Conservation (phyloP, 169 alveolate genomes). For the Perkinsus olseni region DNA sequence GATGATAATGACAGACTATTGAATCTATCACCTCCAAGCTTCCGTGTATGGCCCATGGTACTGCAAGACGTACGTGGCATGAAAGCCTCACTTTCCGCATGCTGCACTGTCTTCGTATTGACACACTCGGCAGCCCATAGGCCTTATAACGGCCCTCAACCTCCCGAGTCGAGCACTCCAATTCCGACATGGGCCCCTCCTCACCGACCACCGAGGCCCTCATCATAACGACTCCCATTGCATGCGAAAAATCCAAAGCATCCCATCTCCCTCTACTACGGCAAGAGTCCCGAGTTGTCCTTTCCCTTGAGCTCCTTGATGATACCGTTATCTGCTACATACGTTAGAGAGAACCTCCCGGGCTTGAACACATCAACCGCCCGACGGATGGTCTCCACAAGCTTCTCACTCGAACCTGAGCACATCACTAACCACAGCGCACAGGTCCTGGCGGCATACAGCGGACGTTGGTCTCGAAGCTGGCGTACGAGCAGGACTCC, state of each 20-base stretch:
- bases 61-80: too few species aligned
- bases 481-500: not conserved
- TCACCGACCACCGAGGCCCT: too few species aligned
- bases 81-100: too few species aligned
- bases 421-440: not conserved
- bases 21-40: too few species aligned
- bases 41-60: too few species aligned
- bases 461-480: not conserved
- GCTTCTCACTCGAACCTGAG: not conserved
- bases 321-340: not conserved
- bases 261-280: not conserved
- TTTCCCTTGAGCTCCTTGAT: not conserved
- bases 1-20: too few species aligned
- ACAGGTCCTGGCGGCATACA: not conserved
- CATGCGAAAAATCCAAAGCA: not conserved
- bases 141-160: too few species aligned
- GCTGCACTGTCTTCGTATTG: too few species aligned
- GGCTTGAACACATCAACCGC: not conserved
- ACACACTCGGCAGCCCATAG: too few species aligned
- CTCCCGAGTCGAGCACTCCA: too few species aligned
- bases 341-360: not conserved
- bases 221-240: not conserved
- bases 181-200: too few species aligned
- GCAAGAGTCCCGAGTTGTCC: not conserved
- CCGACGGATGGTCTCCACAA: not conserved